These are phyloP conservation scores for Lenwebbia sp. DNA, from an alignment of 345 rosid genomes.

Conservation along the genomic window DNA sequence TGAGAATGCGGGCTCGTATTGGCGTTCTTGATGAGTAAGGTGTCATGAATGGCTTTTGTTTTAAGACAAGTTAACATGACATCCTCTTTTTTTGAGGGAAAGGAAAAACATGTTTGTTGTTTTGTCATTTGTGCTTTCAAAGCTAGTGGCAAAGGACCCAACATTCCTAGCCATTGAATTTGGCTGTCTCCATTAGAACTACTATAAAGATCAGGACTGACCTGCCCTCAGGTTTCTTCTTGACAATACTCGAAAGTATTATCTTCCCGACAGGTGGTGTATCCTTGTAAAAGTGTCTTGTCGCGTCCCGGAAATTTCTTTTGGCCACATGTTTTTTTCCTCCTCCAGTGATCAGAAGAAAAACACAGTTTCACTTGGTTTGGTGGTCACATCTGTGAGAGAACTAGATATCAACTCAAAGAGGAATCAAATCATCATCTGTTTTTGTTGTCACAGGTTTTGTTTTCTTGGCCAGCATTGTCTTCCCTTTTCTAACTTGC, in stretches of 20 bases:
- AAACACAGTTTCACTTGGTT: neutral
- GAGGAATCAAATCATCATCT: neutral
- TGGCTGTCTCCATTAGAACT: neutral
- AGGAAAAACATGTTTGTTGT: neutral
- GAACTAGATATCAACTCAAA: neutral
- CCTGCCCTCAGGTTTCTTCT: neutral
- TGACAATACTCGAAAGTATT: neutral
- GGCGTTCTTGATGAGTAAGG: neutral
- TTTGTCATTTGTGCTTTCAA: neutral
- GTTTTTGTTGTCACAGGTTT: neutral
- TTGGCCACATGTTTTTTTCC: neutral
- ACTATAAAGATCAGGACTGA: neutral
- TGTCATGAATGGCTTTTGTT: neutral
- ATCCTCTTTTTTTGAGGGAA: neutral
- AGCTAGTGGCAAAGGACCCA: neutral
- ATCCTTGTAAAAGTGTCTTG: neutral
- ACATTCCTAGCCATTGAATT: neutral
- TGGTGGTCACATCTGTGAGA: neutral
- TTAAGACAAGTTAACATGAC: neutral
- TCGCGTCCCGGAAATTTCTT: neutral
- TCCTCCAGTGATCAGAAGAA: neutral
- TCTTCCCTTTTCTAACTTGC: neutral
- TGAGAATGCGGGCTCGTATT: neutral
- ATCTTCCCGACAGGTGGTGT: neutral
- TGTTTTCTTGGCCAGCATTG: neutral